phyloP scores from a whole-genome alignment of 352 stramenopile genomes.

The Pythium volutum region DNA sequence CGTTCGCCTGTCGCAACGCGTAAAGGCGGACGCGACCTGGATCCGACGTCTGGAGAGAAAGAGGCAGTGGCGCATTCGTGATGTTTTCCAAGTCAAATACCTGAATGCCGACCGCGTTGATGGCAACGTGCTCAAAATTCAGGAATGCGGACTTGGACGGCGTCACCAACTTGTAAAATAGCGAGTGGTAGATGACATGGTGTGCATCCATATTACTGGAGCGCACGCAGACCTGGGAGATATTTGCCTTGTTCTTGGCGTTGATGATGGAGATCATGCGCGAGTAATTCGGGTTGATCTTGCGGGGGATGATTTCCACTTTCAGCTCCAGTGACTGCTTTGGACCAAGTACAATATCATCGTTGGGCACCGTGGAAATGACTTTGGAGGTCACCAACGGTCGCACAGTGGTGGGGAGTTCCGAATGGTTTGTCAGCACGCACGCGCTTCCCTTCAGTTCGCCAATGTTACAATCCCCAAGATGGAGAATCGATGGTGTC shows the following conservation, averaged over 20 bases:
- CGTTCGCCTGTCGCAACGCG: slow-evolving; percentile 37
- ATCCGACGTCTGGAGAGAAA: slow-evolving; percentile 80
- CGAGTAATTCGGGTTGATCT: slow-evolving; percentile 89
- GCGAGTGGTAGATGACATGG: slow-evolving; percentile 89
- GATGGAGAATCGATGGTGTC: slow-evolving; percentile 77
- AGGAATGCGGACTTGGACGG: slow-evolving; percentile 81
- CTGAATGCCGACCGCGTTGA: slow-evolving; percentile 84
- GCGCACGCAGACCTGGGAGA: slow-evolving; percentile 81
- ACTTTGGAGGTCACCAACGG: slow-evolving; percentile 87
- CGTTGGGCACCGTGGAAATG: slow-evolving; percentile 86
- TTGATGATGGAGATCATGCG: slow-evolving; percentile 86
- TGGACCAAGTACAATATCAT: slow-evolving; percentile 81
- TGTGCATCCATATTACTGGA: slow-evolving; percentile 91
- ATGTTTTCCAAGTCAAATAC: slow-evolving; percentile 90
- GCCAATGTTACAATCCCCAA: slow-evolving; percentile 89
- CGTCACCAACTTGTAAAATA: slow-evolving; percentile 89
- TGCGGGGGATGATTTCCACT: slow-evolving; percentile 88
- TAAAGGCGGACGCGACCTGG: slow-evolving; percentile 71
- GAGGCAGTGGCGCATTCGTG: slow-evolving; percentile 72
- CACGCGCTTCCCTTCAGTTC: slow-evolving; percentile 85
- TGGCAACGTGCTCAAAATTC: slow-evolving; percentile 85
- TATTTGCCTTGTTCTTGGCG: slow-evolving; percentile 85
- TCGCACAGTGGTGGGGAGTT: slow-evolving; percentile 84
- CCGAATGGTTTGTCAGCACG: slow-evolving; percentile 88
- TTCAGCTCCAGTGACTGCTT: slow-evolving; percentile 88